Evolutionary conservation across 2,329 filamentous ascomycete genomes (phyloP).

Genomic region (Trichoderma polysporum): DNA sequence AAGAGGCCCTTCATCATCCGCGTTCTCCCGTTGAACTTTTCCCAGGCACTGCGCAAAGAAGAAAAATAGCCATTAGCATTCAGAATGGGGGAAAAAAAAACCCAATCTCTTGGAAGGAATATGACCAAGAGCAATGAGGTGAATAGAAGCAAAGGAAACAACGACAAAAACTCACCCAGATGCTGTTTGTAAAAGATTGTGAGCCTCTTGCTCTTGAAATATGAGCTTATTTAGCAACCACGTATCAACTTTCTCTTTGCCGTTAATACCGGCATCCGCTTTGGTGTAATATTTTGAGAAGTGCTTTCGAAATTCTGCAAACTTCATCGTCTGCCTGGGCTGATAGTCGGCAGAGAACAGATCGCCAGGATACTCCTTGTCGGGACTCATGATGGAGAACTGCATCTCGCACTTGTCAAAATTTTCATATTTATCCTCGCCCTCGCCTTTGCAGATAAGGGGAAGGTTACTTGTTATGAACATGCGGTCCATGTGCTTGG

Average conservation of each 20-base stretch:
- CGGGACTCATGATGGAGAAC: slow-evolving; percentile 52
- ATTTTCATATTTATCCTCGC: slow-evolving; percentile 40
- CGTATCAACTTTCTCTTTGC: slow-evolving; percentile 27
- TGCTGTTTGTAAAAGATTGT: slow-evolving; percentile 50
- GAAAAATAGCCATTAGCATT: background rate
- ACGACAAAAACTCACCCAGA: slow-evolving; percentile 48
- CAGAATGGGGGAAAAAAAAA: background rate
- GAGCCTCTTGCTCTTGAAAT: slow-evolving; percentile 60
- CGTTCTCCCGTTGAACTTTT: slow-evolving; percentile 66
- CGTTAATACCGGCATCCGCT: slow-evolving; percentile 32
- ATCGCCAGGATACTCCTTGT: slow-evolving; percentile 39
- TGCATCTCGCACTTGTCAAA: slow-evolving; percentile 59
- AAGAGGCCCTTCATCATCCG: slow-evolving; percentile 72
- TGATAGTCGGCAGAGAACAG: slow-evolving; percentile 53
- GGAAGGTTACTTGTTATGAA: slow-evolving; percentile 62
- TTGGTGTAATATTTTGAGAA: slow-evolving; percentile 32
- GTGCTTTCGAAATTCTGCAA: slow-evolving; percentile 41
- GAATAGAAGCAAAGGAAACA: no score
- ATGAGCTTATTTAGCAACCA: slow-evolving; percentile 65
- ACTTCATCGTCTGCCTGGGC: slow-evolving; percentile 45
- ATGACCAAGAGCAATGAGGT: background rate
- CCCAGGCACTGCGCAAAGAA: slow-evolving; percentile 48
- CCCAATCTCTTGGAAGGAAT: background rate
- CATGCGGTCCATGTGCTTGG: slow-evolving; percentile 61
- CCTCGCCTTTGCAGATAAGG: slow-evolving; percentile 36